Evolutionary conservation across 805 yeast species (phyloP), one percentile per base, ranked within the genome.

Genomic region (Yarrowia osloensis): DNA sequence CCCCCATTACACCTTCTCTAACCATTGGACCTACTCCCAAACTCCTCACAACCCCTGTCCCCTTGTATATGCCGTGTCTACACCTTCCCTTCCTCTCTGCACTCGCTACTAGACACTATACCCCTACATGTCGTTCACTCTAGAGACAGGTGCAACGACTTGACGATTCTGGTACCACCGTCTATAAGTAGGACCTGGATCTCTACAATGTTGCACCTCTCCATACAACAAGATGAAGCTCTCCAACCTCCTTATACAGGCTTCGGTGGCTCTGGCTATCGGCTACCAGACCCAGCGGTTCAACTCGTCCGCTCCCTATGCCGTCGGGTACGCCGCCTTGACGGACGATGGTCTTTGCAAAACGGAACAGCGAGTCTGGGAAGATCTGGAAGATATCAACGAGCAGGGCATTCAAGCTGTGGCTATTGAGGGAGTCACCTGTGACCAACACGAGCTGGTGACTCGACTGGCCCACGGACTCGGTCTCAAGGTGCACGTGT

Each of bases 271-370:
- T 0, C 44, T 35, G 22, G 61, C 61, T 24, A 17, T 54, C 3
- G 61, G 61, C 44, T 54, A 35, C 44, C 9, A 37, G 33, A 11
- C 61, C 11, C 22, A 15, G 4, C 31, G 24, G 12, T 31, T 35
- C 44, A 24, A 35, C 61, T 17, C 61, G 2, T 7, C 31, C 44
- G 17, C 33, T 35, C 61, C 61, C 61, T 54, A 54, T 5, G 61
- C 61, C n/a, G 61, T 54, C 8, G 61, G 61, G 4, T 54, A 54
- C n/a, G 61, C 61, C 2, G 61, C 61, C 6, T 13, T 54, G 44
- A 54, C 61, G 2, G 61, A 54, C 21, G 61, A 54, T 15, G 61
- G 61, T 4, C 44, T 54, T 2, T 54, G 61, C 24, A 54, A 54
- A 44, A 35, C 44, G 4, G 61, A 54, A 1, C 31, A n/a, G 31